Percentiles rank a stretch among this genome's conserved stretches.
Conservation (phyloP, 305 asterid species). For the Rubia tinctorum region DNA sequence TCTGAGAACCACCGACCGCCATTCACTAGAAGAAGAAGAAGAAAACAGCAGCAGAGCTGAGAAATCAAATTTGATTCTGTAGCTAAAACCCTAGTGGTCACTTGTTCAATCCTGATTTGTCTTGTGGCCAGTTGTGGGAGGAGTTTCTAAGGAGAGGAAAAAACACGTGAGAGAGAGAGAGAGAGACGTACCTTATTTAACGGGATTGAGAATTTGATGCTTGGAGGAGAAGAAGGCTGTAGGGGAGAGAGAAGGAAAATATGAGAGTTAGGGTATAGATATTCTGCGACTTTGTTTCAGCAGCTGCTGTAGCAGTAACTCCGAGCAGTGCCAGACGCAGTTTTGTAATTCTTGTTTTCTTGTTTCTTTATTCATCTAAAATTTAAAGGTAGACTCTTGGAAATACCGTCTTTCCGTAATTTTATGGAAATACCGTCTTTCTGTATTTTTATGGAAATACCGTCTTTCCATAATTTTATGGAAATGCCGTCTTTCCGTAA, state of each 20-base stretch:
- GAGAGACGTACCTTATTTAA: neutral
- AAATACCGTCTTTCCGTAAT: no score
- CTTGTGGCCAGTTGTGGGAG: neutral
- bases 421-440: no score
- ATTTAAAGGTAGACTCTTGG: no score
- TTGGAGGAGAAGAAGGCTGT: neutral
- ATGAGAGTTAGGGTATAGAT: neutral
- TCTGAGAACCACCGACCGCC: conserved; percentile 71
- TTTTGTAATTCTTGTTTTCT: neutral
- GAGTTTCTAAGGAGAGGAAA: conserved; percentile 34
- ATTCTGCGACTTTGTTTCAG: neutral
- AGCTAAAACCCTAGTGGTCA: conserved; percentile 23
- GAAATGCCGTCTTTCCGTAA: no score
- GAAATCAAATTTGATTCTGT: neutral
- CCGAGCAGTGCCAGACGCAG: neutral
- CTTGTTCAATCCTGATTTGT: neutral
- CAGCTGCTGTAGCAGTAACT: neutral
- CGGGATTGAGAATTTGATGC: conserved; percentile 3
- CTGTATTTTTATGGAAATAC: no score
- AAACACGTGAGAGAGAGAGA: neutral
- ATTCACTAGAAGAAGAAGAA: conserved; percentile 21
- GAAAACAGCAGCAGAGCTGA: neutral
- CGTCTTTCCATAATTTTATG: no score
- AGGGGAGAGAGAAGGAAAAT: neutral
- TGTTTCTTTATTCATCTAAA: neutral